Evolutionary conservation across 306 rosid genomes (phyloP).

Genomic region (Astragalus glycyphyllos): DNA sequence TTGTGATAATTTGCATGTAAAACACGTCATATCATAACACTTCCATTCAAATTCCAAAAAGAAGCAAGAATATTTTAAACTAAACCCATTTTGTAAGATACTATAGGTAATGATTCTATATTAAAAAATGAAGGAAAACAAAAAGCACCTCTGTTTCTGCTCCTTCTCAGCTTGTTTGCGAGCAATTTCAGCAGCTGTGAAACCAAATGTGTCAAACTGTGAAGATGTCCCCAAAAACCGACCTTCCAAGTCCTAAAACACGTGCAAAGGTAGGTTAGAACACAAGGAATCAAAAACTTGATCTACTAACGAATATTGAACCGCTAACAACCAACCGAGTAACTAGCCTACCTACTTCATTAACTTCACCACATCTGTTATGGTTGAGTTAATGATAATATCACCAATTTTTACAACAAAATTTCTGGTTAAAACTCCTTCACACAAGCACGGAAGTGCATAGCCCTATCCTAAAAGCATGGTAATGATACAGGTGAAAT

Average conservation of each 20-base stretch:
- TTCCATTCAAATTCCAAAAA: slow-evolving; percentile 16
- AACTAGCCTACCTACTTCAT: slow-evolving; percentile 6
- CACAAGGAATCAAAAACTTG: slow-evolving; percentile 10
- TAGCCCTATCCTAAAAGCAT: slow-evolving; percentile 24
- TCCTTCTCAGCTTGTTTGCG: slow-evolving; percentile 92
- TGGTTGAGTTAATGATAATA: slow-evolving; percentile 4
- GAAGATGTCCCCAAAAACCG: slow-evolving; percentile 77
- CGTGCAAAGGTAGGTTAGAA: slow-evolving; percentile 31
- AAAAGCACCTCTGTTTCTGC: slow-evolving; percentile 76
- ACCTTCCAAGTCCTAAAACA: slow-evolving; percentile 81
- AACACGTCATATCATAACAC: not conserved
- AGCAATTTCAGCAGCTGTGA: slow-evolving; percentile 82
- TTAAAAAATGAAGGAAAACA: not conserved
- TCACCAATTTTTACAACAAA: slow-evolving; percentile 13
- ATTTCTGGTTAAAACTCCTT: slow-evolving; percentile 29
- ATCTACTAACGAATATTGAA: slow-evolving; percentile 33
- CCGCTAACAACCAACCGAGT: slow-evolving; percentile 13
- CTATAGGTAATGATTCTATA: not conserved
- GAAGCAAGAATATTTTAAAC: slow-evolving; percentile 13
- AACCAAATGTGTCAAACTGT: slow-evolving; percentile 95
- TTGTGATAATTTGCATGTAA: not conserved
- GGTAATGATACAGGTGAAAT: slow-evolving; percentile 19
- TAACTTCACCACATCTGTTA: slow-evolving; percentile 20
- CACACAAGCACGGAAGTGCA: slow-evolving; percentile 27
- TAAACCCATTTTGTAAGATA: not conserved